These are phyloP conservation scores for Thecamonas trahens DNA, from an alignment of 78 protist species.

Conservation along the genomic window DNA sequence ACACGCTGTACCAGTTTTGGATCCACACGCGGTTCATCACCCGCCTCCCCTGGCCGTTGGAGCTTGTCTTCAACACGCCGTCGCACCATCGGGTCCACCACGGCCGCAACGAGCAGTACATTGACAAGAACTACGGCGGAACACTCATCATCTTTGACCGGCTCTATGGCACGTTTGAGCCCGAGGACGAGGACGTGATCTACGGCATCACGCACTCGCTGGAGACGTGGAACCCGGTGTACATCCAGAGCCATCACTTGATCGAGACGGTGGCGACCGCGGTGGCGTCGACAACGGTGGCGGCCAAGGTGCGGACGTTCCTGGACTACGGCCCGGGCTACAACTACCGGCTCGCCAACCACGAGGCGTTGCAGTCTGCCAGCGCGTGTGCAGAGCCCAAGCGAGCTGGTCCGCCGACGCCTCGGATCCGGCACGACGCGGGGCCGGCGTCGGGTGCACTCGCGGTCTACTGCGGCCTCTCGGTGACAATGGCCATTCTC, in stretches of 20 bases:
- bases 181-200: conserved; percentile 9
- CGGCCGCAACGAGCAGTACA: conserved; percentile 53
- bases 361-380: too few species aligned
- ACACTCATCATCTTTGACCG: conserved; percentile 63
- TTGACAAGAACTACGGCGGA: conserved; percentile 68
- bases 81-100: conserved; percentile 71
- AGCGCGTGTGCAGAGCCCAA: too few species aligned
- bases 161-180: conserved; percentile 53
- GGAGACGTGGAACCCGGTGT: conserved; percentile 26
- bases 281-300: too few species aligned
- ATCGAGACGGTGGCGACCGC: background rate
- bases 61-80: conserved; percentile 57
- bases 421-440: too few species aligned
- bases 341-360: too few species aligned
- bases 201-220: conserved; percentile 40
- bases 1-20: conserved; percentile 66
- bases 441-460: too few species aligned
- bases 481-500: too few species aligned
- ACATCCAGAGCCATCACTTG: conserved; percentile 27
- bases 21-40: conserved; percentile 30
- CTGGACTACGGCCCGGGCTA: too few species aligned
- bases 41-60: conserved; percentile 16
- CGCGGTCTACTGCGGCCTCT: too few species aligned
- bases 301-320: too few species aligned
- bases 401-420: too few species aligned